Conservation (phyloP, 306 rosid species). For the Lathyrus oleraceus region DNA sequence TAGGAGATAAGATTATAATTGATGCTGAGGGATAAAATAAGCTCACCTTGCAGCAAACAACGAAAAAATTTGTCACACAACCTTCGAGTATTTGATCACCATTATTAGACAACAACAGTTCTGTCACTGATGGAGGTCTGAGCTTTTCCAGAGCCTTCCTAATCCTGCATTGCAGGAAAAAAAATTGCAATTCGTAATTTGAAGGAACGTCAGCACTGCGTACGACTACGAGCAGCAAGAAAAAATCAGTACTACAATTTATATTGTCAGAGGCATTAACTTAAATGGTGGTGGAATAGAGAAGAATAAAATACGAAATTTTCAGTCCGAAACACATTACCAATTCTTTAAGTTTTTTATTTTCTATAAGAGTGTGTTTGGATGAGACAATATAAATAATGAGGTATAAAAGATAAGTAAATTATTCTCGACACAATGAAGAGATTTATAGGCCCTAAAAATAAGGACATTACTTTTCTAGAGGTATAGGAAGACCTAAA, state of each 20-base stretch:
- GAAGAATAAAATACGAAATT: too few species aligned
- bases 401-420: too few species aligned
- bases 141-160: constrained; percentile 77
- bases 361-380: too few species aligned
- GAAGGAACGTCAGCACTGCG: constrained; percentile 10
- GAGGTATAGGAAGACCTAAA: too few species aligned
- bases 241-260: constrained; percentile 5
- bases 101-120: constrained; percentile 75
- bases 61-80: constrained; percentile 74
- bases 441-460: too few species aligned
- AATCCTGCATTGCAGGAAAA: constrained; percentile 47
- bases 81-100: constrained; percentile 90
- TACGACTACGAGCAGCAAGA: not conserved
- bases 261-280: not conserved
- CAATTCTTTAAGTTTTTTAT: too few species aligned
- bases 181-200: constrained; percentile 11
- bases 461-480: too few species aligned
- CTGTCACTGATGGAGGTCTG: constrained; percentile 83
- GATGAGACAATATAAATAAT: too few species aligned
- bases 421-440: too few species aligned
- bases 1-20: constrained; percentile 15
- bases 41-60: constrained; percentile 70
- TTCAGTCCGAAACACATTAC: too few species aligned
- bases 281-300: too few species aligned
- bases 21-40: constrained; percentile 6